Conservation (phyloP, 148 eudicot genomes). For the Spergularia bocconei region DNA sequence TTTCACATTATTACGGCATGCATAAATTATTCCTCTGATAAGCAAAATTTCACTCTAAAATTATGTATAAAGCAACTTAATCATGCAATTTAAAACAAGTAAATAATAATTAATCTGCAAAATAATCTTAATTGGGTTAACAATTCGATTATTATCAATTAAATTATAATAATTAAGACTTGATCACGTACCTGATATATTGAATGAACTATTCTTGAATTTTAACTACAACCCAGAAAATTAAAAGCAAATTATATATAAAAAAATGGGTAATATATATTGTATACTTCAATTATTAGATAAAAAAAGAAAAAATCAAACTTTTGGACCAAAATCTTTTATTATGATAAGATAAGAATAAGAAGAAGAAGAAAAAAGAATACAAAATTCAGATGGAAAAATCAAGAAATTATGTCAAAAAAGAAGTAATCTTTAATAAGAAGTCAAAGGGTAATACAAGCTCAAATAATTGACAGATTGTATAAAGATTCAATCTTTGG, state of each 20-base stretch:
- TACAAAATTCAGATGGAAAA: neutral
- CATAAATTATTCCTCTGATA: neutral
- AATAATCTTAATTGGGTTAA: neutral
- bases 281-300: too few relatives aligned
- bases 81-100: neutral
- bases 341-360: too few relatives aligned
- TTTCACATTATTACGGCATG: neutral
- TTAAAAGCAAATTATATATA: neutral
- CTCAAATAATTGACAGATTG: neutral
- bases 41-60: neutral
- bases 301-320: too few relatives aligned
- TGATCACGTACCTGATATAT: conserved; percentile 15
- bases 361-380: neutral
- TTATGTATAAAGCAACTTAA: neutral
- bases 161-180: neutral
- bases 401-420: neutral
- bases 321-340: too few relatives aligned
- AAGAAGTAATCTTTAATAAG: neutral
- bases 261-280: neutral
- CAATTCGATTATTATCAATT: neutral
- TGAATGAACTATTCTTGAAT: neutral
- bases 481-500: neutral
- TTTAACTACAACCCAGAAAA: conserved; percentile 8
- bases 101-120: neutral
- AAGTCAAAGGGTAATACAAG: neutral